Evolutionary conservation across 192 early-diverging fungal species (phyloP), one percentile per base, ranked within the genome.

Genomic region (Backusella liffmaniae): DNA sequence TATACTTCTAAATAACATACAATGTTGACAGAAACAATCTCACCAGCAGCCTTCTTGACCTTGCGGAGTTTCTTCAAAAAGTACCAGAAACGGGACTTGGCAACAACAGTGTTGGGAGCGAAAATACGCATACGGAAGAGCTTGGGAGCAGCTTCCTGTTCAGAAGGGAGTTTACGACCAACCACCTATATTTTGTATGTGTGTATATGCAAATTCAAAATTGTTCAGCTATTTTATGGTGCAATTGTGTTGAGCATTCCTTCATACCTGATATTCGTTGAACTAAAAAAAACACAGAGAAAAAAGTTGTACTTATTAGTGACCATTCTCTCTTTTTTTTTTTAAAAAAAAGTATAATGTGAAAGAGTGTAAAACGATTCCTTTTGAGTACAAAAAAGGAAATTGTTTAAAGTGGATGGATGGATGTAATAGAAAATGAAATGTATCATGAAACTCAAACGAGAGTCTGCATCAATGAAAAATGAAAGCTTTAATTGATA

Each of bases 41-140:
- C 96, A 82, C 98, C 98, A 81, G 93, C 95, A 39, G 96, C 94
- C 91, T 96, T 98, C 95, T 99, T 99, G 84, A 98, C 95, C 93
- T 98, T 98, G 90, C 92, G 91, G 84, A 97, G 93, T 90, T 97
- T 93, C 89, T 96, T 97, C 82, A 98, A 85, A 88, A 99, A 99
- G 91, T 99, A 99, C 97, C 97, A 99, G 96, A 96, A 99, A 81
- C 98, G 96, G 80, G 92, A 94, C 93, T 98, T 98, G 88, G 97
- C 98, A 76, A 98, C 92, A 80, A 99, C 94, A 79, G 95, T 92
- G 91, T 98, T 99, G 82, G 98, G 94, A 73, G 98, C 97, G 77
- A 99, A 99, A 85, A 99, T 92, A 80, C 96, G 90, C 97, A 98
- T 98, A 86, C 97, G 93, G 94, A 89, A 98, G 76, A 99, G 94